These are phyloP conservation scores for Sugiyamaella chiloensis DNA, from an alignment of 805 yeast genomes.

Conservation along the genomic window DNA sequence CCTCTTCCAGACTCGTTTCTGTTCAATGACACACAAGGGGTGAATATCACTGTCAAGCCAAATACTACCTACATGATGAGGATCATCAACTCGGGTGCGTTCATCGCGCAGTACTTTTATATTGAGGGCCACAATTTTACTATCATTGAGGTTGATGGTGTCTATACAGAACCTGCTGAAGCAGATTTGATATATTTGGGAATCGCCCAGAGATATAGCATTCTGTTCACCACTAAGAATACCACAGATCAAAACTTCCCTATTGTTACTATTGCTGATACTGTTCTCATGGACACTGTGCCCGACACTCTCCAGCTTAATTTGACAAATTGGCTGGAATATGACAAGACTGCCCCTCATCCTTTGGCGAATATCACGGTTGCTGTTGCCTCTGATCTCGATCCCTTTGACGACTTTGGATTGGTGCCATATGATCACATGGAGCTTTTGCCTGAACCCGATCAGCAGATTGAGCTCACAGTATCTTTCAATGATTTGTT, in stretches of 20 bases:
- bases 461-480: conserved; percentile 58
- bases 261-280: conserved; percentile 75
- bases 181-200: conserved; percentile 73
- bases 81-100: conserved; percentile 80
- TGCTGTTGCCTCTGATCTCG: conserved; percentile 30
- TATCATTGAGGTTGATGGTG: conserved; percentile 87
- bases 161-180: conserved; percentile 59
- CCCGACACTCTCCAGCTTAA: conserved; percentile 65
- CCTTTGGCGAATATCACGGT: conserved; percentile 31
- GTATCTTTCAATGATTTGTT: conserved; percentile 78
- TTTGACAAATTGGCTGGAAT: conserved; percentile 66
- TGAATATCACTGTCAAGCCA: conserved; percentile 58
- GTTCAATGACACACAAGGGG: conserved; percentile 70
- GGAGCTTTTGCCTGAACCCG: conserved; percentile 62
- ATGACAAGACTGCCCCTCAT: conserved; percentile 42
- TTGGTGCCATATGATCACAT: conserved; percentile 58
- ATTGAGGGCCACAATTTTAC: conserved; percentile 83
- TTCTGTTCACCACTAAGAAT: conserved; percentile 67
- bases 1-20: conserved; percentile 83
- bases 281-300: conserved; percentile 69
- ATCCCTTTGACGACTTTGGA: conserved; percentile 69
- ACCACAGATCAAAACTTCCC: conserved; percentile 63
- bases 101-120: conserved; percentile 82
- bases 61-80: conserved; percentile 77
- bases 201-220: conserved; percentile 85